These are phyloP conservation scores for Stylosanthes scabra DNA, from an alignment of 331 rosid genomes.

Conservation along the genomic window DNA sequence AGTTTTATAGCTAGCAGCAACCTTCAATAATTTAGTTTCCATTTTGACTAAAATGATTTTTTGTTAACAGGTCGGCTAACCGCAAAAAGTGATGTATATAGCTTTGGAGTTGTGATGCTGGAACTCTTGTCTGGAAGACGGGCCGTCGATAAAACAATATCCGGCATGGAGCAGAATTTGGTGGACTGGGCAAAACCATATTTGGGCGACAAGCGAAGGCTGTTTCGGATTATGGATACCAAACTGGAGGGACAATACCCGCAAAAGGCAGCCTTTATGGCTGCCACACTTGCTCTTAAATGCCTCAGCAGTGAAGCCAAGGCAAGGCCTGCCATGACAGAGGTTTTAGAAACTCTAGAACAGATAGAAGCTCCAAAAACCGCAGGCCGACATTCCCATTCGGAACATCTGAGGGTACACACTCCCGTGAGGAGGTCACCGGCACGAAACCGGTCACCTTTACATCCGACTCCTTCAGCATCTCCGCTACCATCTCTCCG, in stretches of 20 bases:
- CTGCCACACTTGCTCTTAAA: conserved; percentile 83
- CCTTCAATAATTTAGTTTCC: background rate
- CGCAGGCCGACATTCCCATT: conserved; percentile 49
- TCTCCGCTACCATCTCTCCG: conserved; percentile 68
- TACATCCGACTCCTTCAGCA: conserved; percentile 58
- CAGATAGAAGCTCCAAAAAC: conserved; percentile 74
- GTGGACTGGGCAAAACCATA: conserved; percentile 96
- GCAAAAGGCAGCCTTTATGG: conserved; percentile 80
- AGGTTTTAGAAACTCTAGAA: conserved; percentile 72
- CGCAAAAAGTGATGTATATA: conserved; percentile 88
- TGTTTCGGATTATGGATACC: conserved; percentile 96
- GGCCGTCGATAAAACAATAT: conserved; percentile 76
- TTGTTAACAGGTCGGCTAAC: conserved; percentile 75
- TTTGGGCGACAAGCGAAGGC: conserved; percentile 77
- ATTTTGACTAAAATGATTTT: background rate
- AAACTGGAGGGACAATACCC: conserved; percentile 96
- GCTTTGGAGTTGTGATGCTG: conserved; percentile 82
- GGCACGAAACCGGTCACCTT: conserved; percentile 62
- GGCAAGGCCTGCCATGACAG: conserved; percentile 84
- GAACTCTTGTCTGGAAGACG: conserved; percentile 90
- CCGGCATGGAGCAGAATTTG: conserved; percentile 78
- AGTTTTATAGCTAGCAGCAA: background rate
- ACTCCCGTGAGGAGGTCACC: conserved; percentile 58
- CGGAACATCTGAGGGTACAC: conserved; percentile 49
- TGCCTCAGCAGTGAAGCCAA: conserved; percentile 82